Evolutionary conservation across 352 stramenopile species (phyloP), one percentile per base, ranked within the genome.

Genomic region (Phytophthora niederhauseri): DNA sequence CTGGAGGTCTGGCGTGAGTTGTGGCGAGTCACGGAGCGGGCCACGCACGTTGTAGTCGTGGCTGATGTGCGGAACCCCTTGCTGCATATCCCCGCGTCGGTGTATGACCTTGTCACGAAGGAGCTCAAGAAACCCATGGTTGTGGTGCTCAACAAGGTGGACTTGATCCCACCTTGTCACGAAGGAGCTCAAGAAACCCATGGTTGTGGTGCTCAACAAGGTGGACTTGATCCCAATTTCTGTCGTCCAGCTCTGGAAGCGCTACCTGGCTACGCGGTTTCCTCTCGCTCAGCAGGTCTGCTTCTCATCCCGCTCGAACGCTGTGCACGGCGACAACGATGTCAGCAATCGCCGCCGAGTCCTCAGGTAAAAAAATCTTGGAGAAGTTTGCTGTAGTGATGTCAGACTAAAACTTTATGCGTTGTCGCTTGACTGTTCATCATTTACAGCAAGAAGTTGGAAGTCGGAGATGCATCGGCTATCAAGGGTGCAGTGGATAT

Each of bases 191-290:
- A 75, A 91, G 57, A 94, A 94, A 24, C 83, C 85, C 5, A 87
- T 96, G 79, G 68, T 87, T 11, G 77, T 96, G 41, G 85, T 96
- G 55, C 84, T 96, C 45, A 96, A 94, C 63, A 96, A 96, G 76
- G 77, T 93, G 20, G 89, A 96, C 75, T 70, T 96, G 51, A 78
- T 96, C 28, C 84, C 85, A 11, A 72, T 69, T 7, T 65, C 66
- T 20, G 82, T 90, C 9, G 80, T 94, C 3, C 64, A 84, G 50
- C 72, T 89, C 4, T 96, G 89, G 89, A 85, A 87, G 36, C 61
- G 66, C 38, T 93, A 87, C 54, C 62, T 96, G 22, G 60, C 74
- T 4, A 81, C 78, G 49, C 81, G 77, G 9, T 96, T 93, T 57
- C 86, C 86, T 19, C 75, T 88, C 20, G 86, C 76, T 51, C 71